Percentiles rank a stretch among this genome's conserved stretches.
Conservation (phyloP, 164 flowering plant species). For the Euptelea pleiosperma region DNA sequence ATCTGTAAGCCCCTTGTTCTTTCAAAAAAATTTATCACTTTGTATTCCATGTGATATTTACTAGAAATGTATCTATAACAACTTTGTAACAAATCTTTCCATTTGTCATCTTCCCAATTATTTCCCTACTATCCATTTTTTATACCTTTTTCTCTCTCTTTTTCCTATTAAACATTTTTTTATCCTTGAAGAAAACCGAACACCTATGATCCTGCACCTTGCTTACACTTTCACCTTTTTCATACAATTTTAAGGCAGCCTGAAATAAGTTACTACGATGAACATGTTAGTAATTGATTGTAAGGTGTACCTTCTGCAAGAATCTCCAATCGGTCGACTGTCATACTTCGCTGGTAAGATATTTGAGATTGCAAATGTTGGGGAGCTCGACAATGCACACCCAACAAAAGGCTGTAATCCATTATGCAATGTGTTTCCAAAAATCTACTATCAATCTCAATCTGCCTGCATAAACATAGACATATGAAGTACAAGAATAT, state of each 20-base stretch:
- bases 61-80: too few species aligned
- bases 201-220: too few species aligned
- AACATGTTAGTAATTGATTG: not conserved
- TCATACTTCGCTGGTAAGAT: conserved; percentile 31
- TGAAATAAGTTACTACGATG: not conserved
- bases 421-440: conserved; percentile 79
- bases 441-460: conserved; percentile 83
- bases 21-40: not conserved
- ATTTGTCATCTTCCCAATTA: too few species aligned
- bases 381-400: conserved; percentile 98
- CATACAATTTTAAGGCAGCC: not conserved
- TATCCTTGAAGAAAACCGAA: too few species aligned
- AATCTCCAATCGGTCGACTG: conserved; percentile 60
- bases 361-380: conserved; percentile 57
- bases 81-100: too few species aligned
- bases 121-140: too few species aligned
- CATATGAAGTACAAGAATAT: not conserved
- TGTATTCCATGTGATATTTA: not conserved
- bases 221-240: too few species aligned
- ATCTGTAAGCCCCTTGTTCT: not conserved
- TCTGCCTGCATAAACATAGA: conserved; percentile 64
- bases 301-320: conserved; percentile 69
- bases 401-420: conserved; percentile 98
- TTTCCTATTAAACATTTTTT: too few species aligned
- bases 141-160: too few species aligned